A percentile compares a stretch with the other conserved stretches of the same genome.
These are phyloP conservation scores for Cyclostephanos tholiformis DNA, from an alignment of 108 stramenopile species.

Conservation along the genomic window DNA sequence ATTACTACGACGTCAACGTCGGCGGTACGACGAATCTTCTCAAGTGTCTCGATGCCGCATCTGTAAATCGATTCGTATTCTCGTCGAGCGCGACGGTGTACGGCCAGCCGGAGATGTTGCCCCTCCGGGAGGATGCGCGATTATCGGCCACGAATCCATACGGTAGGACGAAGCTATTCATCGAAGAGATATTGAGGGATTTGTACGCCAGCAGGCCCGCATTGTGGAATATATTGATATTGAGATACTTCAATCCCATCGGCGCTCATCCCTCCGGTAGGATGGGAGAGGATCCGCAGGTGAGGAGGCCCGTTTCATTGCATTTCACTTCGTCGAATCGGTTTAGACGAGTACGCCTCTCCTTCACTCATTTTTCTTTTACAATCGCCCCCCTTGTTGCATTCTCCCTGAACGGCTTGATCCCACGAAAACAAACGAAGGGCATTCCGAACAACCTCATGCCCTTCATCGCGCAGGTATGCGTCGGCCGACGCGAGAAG, in stretches of 20 bases:
- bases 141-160: slow-evolving; percentile 94
- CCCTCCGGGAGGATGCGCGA: slow-evolving; percentile 80
- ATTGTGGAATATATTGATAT: slow-evolving; percentile 79
- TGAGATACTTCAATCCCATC: slow-evolving; percentile 99
- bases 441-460: slow-evolving; percentile 92
- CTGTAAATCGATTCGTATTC: slow-evolving; percentile 90
- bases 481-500: slow-evolving; percentile 92
- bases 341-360: slow-evolving; percentile 63
- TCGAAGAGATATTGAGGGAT: slow-evolving; percentile 98
- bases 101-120: slow-evolving; percentile 92
- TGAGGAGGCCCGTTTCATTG: slow-evolving; percentile 20
- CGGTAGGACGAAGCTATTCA: slow-evolving; percentile 97
- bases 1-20: slow-evolving; percentile 97
- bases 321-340: no score
- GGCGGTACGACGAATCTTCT: slow-evolving; percentile 90
- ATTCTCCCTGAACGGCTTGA: no score
- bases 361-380: no score
- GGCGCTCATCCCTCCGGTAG: slow-evolving; percentile 96
- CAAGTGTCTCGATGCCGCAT: slow-evolving; percentile 43
- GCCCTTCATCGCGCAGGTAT: slow-evolving; percentile 94
- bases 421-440: not conserved
- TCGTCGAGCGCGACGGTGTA: slow-evolving; percentile 98
- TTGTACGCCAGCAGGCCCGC: slow-evolving; percentile 60
- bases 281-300: slow-evolving; percentile 99
- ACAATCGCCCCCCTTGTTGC: not conserved